Conservation (phyloP, 2,329 filamentous ascomycete genomes). For the Reticulascus tulasneorum region DNA sequence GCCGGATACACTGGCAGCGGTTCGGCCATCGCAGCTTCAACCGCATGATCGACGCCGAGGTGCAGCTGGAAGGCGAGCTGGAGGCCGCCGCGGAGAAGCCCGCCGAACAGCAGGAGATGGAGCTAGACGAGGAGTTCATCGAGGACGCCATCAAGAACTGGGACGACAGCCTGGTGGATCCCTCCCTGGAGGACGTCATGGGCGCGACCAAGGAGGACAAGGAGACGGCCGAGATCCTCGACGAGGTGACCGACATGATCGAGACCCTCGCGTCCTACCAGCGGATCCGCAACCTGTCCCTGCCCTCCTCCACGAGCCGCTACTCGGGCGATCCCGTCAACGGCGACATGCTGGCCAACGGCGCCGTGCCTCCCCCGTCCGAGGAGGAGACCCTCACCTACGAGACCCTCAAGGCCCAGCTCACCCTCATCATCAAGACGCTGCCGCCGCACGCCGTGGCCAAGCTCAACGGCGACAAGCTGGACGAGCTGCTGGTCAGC, state of each 20-base stretch:
- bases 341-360: conserved; percentile 64
- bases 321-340: conserved; percentile 59
- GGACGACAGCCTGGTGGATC: conserved; percentile 56
- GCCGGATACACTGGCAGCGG: conserved; percentile 74
- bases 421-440: conserved; percentile 68
- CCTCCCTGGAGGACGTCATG: conserved; percentile 50
- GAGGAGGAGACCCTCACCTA: conserved; percentile 61
- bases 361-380: conserved; percentile 63
- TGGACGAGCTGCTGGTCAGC: conserved; percentile 79
- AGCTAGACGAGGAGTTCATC: conserved; percentile 47
- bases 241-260: conserved; percentile 71
- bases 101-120: conserved; percentile 22
- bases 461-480: conserved; percentile 78
- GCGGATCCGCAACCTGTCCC: conserved; percentile 68
- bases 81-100: conserved; percentile 28
- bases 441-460: conserved; percentile 83
- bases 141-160: conserved; percentile 54
- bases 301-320: conserved; percentile 61
- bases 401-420: conserved; percentile 69
- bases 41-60: conserved; percentile 54
- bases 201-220: conserved; percentile 36
- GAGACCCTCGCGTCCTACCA: conserved; percentile 76
- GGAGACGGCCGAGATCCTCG: conserved; percentile 42
- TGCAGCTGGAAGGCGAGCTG: conserved; percentile 36
- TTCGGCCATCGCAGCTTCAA: conserved; percentile 63